Evolutionary conservation across 257 asterid genomes (phyloP).

Genomic region (Solanum clarkiae): DNA sequence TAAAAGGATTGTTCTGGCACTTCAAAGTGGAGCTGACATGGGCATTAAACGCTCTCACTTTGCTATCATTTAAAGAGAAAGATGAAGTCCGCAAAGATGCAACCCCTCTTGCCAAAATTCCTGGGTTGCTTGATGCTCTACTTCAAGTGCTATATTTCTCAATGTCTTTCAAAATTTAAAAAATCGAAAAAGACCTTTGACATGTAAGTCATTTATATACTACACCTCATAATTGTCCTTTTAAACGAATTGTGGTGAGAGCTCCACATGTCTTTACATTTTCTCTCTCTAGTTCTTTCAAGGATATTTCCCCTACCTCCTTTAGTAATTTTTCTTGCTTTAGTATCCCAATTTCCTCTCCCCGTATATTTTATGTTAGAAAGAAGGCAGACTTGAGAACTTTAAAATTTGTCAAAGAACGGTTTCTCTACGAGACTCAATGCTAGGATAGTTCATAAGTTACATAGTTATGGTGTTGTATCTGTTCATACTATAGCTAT

Average conservation of each 20-base stretch:
- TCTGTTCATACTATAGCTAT: too few species aligned
- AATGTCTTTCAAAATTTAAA: not conserved
- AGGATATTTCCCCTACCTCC: not conserved
- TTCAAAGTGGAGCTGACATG: slow-evolving; percentile 96
- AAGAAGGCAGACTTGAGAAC: not conserved
- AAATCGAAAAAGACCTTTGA: not conserved
- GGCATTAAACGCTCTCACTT: slow-evolving; percentile 92
- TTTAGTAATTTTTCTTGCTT: not conserved
- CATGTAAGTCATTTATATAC: too few species aligned
- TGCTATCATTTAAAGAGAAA: slow-evolving; percentile 91
- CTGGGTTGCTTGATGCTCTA: slow-evolving; percentile 91
- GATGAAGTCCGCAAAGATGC: slow-evolving; percentile 91
- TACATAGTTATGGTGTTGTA: too few species aligned
- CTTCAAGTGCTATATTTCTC: slow-evolving; percentile 72
- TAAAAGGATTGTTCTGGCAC: slow-evolving; percentile 93
- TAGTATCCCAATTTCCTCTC: not conserved
- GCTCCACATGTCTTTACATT: not conserved
- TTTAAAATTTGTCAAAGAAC: not conserved
- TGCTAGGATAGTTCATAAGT: too few species aligned
- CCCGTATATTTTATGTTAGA: not conserved
- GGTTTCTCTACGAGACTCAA: too few species aligned
- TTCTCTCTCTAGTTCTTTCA: too few species aligned
- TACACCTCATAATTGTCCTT: not conserved
- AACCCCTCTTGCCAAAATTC: slow-evolving; percentile 91
- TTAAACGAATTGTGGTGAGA: not conserved